phyloP scores from a whole-genome alignment of 2,329 filamentous ascomycete species.

The Aspergillus niger region DNA sequence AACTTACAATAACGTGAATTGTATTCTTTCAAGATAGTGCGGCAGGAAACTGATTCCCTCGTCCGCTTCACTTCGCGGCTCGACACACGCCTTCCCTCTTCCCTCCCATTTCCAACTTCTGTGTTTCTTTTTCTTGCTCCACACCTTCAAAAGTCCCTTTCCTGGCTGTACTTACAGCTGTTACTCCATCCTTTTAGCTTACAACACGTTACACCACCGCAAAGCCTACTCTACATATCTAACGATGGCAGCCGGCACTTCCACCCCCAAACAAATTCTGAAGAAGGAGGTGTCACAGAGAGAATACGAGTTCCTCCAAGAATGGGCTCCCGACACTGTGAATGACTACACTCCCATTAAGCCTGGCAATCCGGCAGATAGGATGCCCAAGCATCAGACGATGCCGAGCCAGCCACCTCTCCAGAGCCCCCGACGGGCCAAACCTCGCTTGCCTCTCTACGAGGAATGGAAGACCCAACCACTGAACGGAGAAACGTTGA shows the following conservation, averaged over 20 bases:
- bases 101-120: background rate
- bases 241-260: constrained; percentile 4
- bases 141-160: background rate
- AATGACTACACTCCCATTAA: constrained; percentile 5
- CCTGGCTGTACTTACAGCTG: too few relatives aligned
- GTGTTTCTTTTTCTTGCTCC: background rate
- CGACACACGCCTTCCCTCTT: background rate
- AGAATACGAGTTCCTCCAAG: constrained; percentile 16
- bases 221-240: too few relatives aligned
- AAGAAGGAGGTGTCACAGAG: constrained; percentile 16
- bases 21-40: background rate
- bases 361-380: background rate
- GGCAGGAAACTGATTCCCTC: background rate
- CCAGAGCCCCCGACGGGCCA: background rate
- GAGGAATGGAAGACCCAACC: constrained; percentile 24
- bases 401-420: background rate
- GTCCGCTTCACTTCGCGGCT: background rate
- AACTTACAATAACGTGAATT: background rate
- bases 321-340: constrained; percentile 20
- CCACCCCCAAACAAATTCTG: constrained; percentile 11
- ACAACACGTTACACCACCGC: too few relatives aligned
- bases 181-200: too few relatives aligned
- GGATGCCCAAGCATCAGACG: background rate
- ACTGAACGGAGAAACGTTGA: background rate
- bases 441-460: constrained; percentile 14